Conservation (phyloP, 2,329 filamentous ascomycete genomes). For the Penicillium sp. region DNA sequence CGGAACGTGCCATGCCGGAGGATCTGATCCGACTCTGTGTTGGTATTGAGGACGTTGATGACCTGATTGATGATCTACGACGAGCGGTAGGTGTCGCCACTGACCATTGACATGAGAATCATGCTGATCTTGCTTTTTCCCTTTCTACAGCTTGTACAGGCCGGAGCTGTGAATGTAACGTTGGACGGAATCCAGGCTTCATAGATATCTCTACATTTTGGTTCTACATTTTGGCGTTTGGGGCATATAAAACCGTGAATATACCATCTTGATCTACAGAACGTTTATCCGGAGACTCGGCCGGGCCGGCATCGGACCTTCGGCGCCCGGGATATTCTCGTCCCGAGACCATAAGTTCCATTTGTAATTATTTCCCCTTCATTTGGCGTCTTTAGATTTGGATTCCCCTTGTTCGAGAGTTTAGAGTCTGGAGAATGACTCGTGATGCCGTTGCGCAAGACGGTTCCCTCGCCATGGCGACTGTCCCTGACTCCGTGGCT, state of each 20-base stretch:
- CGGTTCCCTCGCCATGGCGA: slow-evolving; percentile 21
- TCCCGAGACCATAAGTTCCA: slow-evolving; percentile 13
- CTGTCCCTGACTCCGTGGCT: slow-evolving; percentile 16
- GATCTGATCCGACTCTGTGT: slow-evolving; percentile 94
- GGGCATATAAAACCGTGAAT: slow-evolving; percentile 10
- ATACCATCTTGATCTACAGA: neutral
- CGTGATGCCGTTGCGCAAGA: slow-evolving; percentile 26
- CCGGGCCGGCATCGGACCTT: slow-evolving; percentile 27
- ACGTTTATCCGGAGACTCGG: slow-evolving; percentile 10
- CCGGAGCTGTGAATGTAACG: slow-evolving; percentile 82
- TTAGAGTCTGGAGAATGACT: slow-evolving; percentile 27
- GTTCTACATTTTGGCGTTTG: too few relatives aligned
- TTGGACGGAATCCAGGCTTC: slow-evolving; percentile 68
- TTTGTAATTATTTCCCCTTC: slow-evolving; percentile 17
- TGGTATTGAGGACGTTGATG: slow-evolving; percentile 87
- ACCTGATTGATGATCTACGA: slow-evolving; percentile 87
- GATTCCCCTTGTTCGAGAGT: neutral
- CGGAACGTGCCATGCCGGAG: slow-evolving; percentile 87
- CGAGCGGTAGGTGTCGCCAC: slow-evolving; percentile 66
- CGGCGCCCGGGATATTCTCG: slow-evolving; percentile 24
- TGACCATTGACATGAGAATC: slow-evolving; percentile 10
- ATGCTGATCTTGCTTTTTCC: slow-evolving; percentile 1
- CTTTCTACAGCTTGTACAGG: slow-evolving; percentile 69
- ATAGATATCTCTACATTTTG: neutral
- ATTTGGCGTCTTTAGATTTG: slow-evolving; percentile 8